Evolutionary conservation across 768 basidiomycete genomes (phyloP).

Genomic region (Hortiboletus campestris): DNA sequence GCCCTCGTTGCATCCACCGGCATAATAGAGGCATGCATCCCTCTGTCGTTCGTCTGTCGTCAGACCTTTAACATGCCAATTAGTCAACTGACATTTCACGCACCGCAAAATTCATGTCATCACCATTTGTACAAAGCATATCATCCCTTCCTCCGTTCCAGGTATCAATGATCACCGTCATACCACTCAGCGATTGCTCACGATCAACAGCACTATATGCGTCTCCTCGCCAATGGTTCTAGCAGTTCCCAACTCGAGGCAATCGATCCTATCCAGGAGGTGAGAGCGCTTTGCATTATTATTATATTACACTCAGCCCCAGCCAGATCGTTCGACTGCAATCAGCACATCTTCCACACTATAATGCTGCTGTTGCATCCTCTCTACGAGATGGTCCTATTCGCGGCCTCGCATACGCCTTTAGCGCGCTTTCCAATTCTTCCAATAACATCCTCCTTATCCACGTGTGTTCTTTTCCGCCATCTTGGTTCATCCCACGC

Average conservation of each 20-base stretch:
- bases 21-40: constrained; percentile 53
- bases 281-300: constrained; percentile 10
- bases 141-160: constrained; percentile 61
- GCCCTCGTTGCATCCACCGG: constrained; percentile 70
- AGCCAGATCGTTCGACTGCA: constrained; percentile 69
- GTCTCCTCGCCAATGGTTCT: constrained; percentile 44
- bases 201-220: constrained; percentile 46
- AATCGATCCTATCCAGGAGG: constrained; percentile 44
- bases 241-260: constrained; percentile 14
- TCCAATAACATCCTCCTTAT: constrained; percentile 57
- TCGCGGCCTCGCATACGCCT: constrained; percentile 56
- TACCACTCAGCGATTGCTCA: neutral
- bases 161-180: constrained; percentile 36
- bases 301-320: neutral
- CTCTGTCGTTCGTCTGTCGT: neutral
- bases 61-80: neutral
- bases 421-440: constrained; percentile 47
- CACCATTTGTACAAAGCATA: constrained; percentile 66
- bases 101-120: constrained; percentile 76
- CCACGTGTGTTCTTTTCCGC: constrained; percentile 44
- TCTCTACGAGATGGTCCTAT: constrained; percentile 72
- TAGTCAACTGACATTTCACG: constrained; percentile 67
- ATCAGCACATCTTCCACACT: constrained; percentile 72
- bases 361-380: constrained; percentile 74
- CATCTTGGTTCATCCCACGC: neutral